Base-by-base conservation (phyloP, 2,329 filamentous ascomycete genomes). In the Phaeoacremonium minimum region DNA sequence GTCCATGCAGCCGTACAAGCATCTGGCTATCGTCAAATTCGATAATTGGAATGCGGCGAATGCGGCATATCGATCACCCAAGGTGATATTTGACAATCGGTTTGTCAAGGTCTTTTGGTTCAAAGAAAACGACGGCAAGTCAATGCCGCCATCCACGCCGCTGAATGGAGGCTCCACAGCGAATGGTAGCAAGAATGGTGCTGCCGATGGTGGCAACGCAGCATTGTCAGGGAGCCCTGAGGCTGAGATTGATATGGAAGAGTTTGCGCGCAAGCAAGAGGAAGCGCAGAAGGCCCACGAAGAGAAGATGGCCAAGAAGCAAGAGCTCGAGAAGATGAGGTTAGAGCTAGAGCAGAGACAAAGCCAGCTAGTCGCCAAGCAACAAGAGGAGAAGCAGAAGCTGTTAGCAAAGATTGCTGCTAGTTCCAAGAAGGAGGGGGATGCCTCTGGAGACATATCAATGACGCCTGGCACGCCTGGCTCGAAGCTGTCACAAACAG, bases 31-130 rank as follows among this genome's bases (percentile, higher is more conserved):
- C 18, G 70, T 93, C 44, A 84, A 80, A 46, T 93, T 73, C 48
- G 73, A 79, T 34, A 71, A 69, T 29, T 85, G 82, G 72, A 70
- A 71, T 6, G 63, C 77, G 12, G 87, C 87, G 12, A 76, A 80
- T 41, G 73, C 75, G 13, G 87, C 87, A 3, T 88, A 87, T 55
- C 73, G 74, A 32, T 89, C 83, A 7, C 86, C 87, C 0, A 88
- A 88, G 52, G 82, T 81, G 32, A 82, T 93, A 30, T 93, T 91
- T 52, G 84, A 90, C 50, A 93, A 91, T 48, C 73, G 87, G 9
- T 93, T 93, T 48, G 87, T 93, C 33, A 90, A 88, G 50, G 83
- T 91, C 0, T 89, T 83, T 50, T 91, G 86, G 86, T 73, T 79
- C 52, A 83, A 78, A 47, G 71, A 75, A 6, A 69, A 73, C 17